Conservation (phyloP, 805 yeast genomes). For the Candida nitratophila region DNA sequence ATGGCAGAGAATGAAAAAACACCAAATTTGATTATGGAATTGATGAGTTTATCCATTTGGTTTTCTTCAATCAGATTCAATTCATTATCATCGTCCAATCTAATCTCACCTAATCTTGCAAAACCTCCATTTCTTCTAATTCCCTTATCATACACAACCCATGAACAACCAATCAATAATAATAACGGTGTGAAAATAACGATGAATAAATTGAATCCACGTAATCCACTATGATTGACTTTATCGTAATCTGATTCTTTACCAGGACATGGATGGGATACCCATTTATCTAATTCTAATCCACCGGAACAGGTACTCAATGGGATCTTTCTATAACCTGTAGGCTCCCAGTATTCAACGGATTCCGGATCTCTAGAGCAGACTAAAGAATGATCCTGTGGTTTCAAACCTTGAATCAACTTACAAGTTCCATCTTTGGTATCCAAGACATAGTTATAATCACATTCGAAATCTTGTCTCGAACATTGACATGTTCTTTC, state of each 20-base stretch:
- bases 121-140: conserved; percentile 74
- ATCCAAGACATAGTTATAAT: conserved; percentile 68
- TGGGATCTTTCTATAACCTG: conserved; percentile 88
- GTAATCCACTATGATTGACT: conserved; percentile 43
- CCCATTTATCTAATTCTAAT: conserved; percentile 55
- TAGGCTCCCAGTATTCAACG: conserved; percentile 75
- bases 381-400: conserved; percentile 54
- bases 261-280: conserved; percentile 81
- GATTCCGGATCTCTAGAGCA: conserved; percentile 48
- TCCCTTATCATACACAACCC: conserved; percentile 76
- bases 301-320: conserved; percentile 85
- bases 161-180: conserved; percentile 45
- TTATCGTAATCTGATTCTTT: conserved; percentile 53
- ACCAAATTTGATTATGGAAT: conserved; percentile 52
- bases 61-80: conserved; percentile 51
- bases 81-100: conserved; percentile 69
- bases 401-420: conserved; percentile 65
- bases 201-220: conserved; percentile 45
- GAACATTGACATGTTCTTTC: conserved; percentile 74
- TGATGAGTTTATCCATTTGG: conserved; percentile 49
- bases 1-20: conserved; percentile 25
- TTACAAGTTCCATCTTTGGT: conserved; percentile 73
- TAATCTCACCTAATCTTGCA: conserved; percentile 74
- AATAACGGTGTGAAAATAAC: conserved; percentile 51
- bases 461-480: conserved; percentile 89